Conservation (phyloP, 208 protist species). For the Crithidia acanthocephali region DNA sequence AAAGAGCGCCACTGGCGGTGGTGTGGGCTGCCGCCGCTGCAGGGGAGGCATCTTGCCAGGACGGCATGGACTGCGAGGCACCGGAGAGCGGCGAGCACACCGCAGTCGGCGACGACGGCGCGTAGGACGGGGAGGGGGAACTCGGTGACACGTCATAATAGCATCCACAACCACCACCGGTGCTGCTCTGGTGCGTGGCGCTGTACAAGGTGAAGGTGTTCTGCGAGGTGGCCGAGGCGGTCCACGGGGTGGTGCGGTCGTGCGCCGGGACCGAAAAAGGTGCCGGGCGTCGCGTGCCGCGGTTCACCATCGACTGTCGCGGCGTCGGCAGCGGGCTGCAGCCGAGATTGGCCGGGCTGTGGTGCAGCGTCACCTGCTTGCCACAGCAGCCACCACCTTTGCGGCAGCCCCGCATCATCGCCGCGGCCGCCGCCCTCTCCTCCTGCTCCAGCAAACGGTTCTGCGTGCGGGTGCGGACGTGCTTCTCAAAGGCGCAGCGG, state of each 20-base stretch:
- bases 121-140: conserved; percentile 22
- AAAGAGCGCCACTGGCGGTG: background rate
- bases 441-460: conserved; percentile 21
- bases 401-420: conserved; percentile 13
- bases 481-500: conserved; percentile 35
- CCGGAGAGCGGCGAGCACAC: conserved; percentile 25
- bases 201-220: background rate
- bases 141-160: background rate
- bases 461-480: conserved; percentile 23
- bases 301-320: conserved; percentile 6
- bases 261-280: conserved; percentile 10
- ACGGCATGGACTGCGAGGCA: conserved; percentile 10
- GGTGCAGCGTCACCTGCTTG: conserved; percentile 28
- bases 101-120: conserved; percentile 24
- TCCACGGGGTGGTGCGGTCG: conserved; percentile 6
- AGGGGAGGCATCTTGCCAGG: conserved; percentile 13
- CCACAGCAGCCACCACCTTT: conserved; percentile 11
- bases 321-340: conserved; percentile 27
- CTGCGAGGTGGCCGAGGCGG: background rate
- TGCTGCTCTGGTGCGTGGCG: background rate
- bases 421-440: conserved; percentile 12
- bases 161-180: background rate
- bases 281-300: conserved; percentile 7
- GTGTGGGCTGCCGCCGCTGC: background rate
- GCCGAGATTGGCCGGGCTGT: conserved; percentile 10